These are phyloP conservation scores for Fomitopsis schrenkii DNA, from an alignment of 1,284 basidiomycete genomes.

Conservation along the genomic window DNA sequence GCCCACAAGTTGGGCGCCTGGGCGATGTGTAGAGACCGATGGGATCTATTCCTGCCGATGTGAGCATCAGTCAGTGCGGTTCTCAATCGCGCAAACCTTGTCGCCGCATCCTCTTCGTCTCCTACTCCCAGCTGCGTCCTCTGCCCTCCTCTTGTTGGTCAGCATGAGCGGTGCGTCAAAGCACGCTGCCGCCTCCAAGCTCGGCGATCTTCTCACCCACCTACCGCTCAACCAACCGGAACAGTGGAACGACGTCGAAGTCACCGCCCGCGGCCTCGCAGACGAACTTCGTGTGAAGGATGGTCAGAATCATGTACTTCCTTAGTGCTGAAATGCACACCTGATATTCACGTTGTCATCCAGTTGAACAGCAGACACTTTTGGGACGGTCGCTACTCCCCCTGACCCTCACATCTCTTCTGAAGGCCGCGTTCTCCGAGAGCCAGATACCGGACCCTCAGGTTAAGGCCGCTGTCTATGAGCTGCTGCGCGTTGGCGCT, in stretches of 20 bases:
- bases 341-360: constrained; percentile 10
- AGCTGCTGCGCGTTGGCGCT: constrained; percentile 70
- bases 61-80: not conserved
- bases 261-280: constrained; percentile 52
- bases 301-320: constrained; percentile 22
- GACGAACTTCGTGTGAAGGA: constrained; percentile 56
- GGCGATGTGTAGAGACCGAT: not conserved
- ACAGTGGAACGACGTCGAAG: constrained; percentile 51
- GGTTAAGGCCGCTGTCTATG: constrained; percentile 49
- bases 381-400: constrained; percentile 64
- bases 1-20: constrained; percentile 1
- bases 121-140: not conserved
- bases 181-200: constrained; percentile 26
- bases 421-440: constrained; percentile 46
- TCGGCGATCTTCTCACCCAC: constrained; percentile 28
- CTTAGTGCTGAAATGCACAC: constrained; percentile 6
- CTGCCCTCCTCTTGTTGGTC: not conserved
- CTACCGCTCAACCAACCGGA: constrained; percentile 29
- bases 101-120: not conserved
- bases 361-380: constrained; percentile 68
- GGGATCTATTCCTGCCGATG: constrained; percentile 6
- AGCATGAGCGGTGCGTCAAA: constrained; percentile 20
- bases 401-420: constrained; percentile 55
- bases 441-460: constrained; percentile 42
- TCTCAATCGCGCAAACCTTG: not conserved